These are phyloP conservation scores for Pseudocercospora macadamiae DNA, from an alignment of 2,329 filamentous ascomycete genomes.

Conservation along the genomic window DNA sequence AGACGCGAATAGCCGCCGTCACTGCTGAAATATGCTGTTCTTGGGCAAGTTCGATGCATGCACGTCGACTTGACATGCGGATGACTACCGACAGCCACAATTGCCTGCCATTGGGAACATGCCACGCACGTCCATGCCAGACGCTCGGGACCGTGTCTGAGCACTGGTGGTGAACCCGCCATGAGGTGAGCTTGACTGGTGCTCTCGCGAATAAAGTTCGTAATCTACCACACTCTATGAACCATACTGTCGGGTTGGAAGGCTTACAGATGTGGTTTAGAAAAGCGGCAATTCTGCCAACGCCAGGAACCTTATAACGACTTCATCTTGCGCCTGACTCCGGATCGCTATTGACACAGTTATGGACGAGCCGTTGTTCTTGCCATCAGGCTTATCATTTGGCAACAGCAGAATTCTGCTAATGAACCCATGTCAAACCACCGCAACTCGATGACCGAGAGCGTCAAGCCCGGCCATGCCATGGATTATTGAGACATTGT, in stretches of 20 bases:
- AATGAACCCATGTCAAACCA: too few species aligned
- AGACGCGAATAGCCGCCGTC: slow-evolving; percentile 1
- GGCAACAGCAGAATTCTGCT: not conserved
- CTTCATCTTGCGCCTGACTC: slow-evolving; percentile 9
- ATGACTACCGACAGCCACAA: not conserved
- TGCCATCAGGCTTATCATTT: not conserved
- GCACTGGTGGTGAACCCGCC: not conserved
- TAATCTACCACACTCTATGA: slow-evolving; percentile 7
- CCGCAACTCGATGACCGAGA: too few species aligned
- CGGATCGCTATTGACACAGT: not conserved
- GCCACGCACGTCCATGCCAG: not conserved
- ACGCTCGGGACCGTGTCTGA: not conserved
- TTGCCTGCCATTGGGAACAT: not conserved
- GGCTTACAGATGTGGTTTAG: slow-evolving; percentile 9
- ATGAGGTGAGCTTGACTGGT: not conserved
- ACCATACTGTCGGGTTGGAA: slow-evolving; percentile 4
- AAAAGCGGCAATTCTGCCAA: slow-evolving; percentile 6
- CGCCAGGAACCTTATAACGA: slow-evolving; percentile 18
- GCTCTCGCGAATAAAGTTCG: slow-evolving; percentile 11
- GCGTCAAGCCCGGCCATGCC: too few species aligned
- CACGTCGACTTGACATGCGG: not conserved
- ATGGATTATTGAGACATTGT: too few species aligned
- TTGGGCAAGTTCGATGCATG: slow-evolving; percentile 9
- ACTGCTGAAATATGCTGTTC: slow-evolving; percentile 3
- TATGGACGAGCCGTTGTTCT: too few species aligned